phyloP scores from a whole-genome alignment of 352 stramenopile species.

The Phytophthora idaei region DNA sequence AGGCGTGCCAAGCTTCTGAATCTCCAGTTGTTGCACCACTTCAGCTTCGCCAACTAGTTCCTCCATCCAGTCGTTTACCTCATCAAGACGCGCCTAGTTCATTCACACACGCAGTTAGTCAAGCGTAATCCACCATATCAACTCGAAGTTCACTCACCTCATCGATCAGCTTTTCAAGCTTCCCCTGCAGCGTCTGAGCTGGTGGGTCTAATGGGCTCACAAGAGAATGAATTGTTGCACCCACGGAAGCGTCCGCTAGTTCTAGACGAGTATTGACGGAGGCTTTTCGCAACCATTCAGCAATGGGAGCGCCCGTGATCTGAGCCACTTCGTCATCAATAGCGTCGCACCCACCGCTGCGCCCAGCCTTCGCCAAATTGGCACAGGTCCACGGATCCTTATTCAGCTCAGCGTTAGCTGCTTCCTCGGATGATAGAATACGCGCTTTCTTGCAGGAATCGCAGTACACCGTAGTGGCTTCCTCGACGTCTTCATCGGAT shows the following conservation, averaged over 20 bases:
- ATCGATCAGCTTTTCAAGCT: constrained; percentile 65
- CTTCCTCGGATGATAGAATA: constrained; percentile 63
- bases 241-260: constrained; percentile 55
- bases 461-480: constrained; percentile 78
- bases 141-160: constrained; percentile 34
- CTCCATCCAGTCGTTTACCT: constrained; percentile 81
- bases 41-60: constrained; percentile 64
- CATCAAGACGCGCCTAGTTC: constrained; percentile 66
- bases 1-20: constrained; percentile 82
- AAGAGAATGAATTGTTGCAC: constrained; percentile 36
- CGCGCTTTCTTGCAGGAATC: constrained; percentile 83
- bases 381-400: constrained; percentile 66
- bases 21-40: constrained; percentile 60
- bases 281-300: constrained; percentile 46
- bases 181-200: constrained; percentile 42
- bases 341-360: constrained; percentile 47
- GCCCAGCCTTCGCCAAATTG: constrained; percentile 41
- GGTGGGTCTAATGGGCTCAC: constrained; percentile 47
- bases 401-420: constrained; percentile 29
- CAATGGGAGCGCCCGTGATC: constrained; percentile 57
- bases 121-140: constrained; percentile 3
- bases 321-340: constrained; percentile 80
- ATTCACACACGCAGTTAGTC: constrained; percentile 12
- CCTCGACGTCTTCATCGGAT: constrained; percentile 58
- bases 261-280: constrained; percentile 59